A percentile compares a stretch with the other conserved stretches of the same genome.
These are phyloP conservation scores for Symmetrospora coprosmae DNA, from an alignment of 768 basidiomycete genomes.

Conservation along the genomic window DNA sequence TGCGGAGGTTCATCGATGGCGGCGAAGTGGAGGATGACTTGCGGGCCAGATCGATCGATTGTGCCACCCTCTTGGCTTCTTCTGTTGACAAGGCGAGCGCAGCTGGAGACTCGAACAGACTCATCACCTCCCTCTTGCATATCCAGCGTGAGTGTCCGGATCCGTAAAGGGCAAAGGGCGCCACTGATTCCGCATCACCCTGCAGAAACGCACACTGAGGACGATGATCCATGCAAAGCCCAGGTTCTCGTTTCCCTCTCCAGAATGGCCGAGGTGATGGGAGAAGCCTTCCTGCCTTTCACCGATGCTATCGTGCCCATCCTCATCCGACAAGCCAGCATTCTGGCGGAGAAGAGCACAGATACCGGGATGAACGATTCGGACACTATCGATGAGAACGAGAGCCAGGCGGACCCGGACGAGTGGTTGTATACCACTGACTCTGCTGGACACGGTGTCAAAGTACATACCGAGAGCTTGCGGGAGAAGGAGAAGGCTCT, in stretches of 20 bases:
- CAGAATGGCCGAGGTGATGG: not conserved
- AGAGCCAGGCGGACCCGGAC: not conserved
- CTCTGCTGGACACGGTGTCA: not conserved
- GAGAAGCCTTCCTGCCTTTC: not conserved
- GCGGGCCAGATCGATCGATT: slow-evolving; percentile 3
- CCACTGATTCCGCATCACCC: too few species aligned
- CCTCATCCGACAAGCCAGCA: not conserved
- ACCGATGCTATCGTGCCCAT: slow-evolving; percentile 7
- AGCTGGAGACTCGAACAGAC: not conserved
- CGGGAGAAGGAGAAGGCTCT: not conserved
- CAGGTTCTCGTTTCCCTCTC: not conserved
- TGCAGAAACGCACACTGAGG: not conserved
- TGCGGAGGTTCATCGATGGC: not conserved
- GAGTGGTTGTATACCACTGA: not conserved
- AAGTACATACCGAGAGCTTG: not conserved
- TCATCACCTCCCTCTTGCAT: slow-evolving; percentile 7
- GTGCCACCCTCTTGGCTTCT: not conserved
- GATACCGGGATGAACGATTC: not conserved
- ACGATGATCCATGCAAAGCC: not conserved
- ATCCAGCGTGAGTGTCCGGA: slow-evolving; percentile 1
- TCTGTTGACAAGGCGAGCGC: not conserved
- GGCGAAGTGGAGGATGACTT: slow-evolving; percentile 2
- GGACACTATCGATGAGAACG: not conserved
- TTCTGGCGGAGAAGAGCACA: not conserved
- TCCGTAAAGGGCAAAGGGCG: too few species aligned